Evolutionary conservation across 306 rosid species (phyloP), one percentile per base, ranked within the genome.

Genomic region (Ochetophila trinervis): DNA sequence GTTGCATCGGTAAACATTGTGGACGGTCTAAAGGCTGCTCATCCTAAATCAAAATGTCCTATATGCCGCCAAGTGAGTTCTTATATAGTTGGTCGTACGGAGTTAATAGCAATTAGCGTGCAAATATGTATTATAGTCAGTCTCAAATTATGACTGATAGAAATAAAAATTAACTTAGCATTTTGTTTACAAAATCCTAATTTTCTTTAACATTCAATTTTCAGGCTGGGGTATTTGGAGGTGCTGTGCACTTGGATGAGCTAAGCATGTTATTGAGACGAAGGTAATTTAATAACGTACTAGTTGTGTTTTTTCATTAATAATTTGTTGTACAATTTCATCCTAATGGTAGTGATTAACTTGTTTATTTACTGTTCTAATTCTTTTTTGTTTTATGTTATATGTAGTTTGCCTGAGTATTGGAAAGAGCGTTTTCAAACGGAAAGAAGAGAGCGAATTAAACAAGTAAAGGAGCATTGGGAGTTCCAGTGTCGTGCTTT

Each of bases 21-120:
- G 12, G 66, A 61, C 40, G 66, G 66, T 36, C 34, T 61, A 11
- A 44, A 42, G 35, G 13, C 5, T 61, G 65, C 65, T 10, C 53
- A 61, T 20, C 53, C 66, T 37, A 61, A 40, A 61, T 40, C 66
- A 0, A 61, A 42, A 44, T 61, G 66, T 19, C 66, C 53, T 61
- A 40, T 61, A 13, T 61, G 53, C 53, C 53, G 36, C 7, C 18
- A 42, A 40, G 66, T 61, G 40, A 40, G 35, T 14, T 6, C 3
- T 54, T 13, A 20, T 23, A 8, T 3, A 12, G 12, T 40, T 40
- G 12, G 8, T 40, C 2, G 45, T 2, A n/a, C n/a, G n/a, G n/a
- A 7, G 45, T 10, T 40, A 40, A 40, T 40, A 8, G 12, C 12
- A 40, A 40, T 40, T 12, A 40, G 10, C 12, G 8, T 40, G 12